Conservation (phyloP, 2,329 filamentous ascomycete species). For the Phaeoacremonium minimum region DNA sequence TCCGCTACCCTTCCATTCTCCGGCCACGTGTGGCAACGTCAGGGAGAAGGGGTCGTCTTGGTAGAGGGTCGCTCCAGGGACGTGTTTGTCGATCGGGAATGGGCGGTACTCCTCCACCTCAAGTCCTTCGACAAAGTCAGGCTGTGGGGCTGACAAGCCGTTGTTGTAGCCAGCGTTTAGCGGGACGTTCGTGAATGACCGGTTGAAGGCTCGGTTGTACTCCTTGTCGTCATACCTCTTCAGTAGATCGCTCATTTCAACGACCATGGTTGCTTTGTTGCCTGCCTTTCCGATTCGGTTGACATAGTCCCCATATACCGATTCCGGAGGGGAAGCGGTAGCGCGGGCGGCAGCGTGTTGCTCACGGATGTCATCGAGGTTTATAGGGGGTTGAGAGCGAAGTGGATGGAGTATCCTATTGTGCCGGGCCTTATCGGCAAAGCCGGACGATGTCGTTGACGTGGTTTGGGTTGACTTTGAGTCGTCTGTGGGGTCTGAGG, state of each 20-base stretch:
- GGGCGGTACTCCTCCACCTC: conserved; percentile 2
- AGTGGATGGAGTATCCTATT: conserved; percentile 10
- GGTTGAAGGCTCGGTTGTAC: not conserved
- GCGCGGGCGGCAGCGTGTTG: conserved; percentile 5
- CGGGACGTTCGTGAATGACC: conserved; percentile 13
- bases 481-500: not conserved
- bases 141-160: conserved; percentile 17
- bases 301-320: conserved; percentile 8
- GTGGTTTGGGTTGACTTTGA: not conserved
- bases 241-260: conserved; percentile 9
- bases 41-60: conserved; percentile 13
- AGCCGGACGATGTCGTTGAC: conserved; percentile 5
- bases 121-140: conserved; percentile 21
- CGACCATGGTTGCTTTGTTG: conserved; percentile 13
- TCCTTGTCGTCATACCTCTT: conserved; percentile 9
- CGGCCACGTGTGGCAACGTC: conserved; percentile 19
- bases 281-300: conserved; percentile 2
- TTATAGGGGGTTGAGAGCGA: conserved; percentile 11
- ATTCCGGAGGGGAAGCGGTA: conserved; percentile 9
- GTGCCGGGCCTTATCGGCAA: conserved; percentile 5
- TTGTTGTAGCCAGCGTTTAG: conserved; percentile 19
- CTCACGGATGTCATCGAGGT: conserved; percentile 10
- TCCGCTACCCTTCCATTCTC: conserved; percentile 14
- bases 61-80: conserved; percentile 13
- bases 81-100: conserved; percentile 7